Conservation (phyloP, 1,139 yeast species). For the Candida labiduridarum region DNA sequence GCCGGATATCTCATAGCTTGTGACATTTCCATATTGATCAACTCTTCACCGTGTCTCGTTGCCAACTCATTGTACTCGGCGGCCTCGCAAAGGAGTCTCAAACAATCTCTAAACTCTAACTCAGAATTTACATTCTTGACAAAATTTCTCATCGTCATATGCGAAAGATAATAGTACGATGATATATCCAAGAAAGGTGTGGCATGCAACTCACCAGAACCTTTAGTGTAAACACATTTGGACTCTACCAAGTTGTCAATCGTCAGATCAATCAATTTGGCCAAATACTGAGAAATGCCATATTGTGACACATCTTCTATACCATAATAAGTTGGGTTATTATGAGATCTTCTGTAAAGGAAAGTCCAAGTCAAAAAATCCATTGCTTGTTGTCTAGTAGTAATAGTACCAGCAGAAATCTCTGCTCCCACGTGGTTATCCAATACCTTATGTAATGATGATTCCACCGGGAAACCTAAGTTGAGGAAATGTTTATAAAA, state of each 20-base stretch:
- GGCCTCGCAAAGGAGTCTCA: constrained; percentile 75
- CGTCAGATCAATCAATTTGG: constrained; percentile 70
- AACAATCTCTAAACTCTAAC: constrained; percentile 67
- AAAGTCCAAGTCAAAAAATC: constrained; percentile 96
- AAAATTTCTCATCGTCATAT: constrained; percentile 77
- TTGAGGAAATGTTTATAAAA: constrained; percentile 94
- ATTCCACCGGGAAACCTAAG: constrained; percentile 97
- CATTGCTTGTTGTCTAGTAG: constrained; percentile 82
- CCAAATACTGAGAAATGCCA: constrained; percentile 72
- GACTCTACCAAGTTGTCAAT: constrained; percentile 71
- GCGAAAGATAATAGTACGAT: constrained; percentile 92
- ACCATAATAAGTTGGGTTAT: constrained; percentile 94
- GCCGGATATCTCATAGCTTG: constrained; percentile 78
- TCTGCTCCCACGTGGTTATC: constrained; percentile 98
- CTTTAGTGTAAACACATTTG: constrained; percentile 62
- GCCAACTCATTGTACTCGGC: constrained; percentile 91
- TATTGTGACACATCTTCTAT: constrained; percentile 69
- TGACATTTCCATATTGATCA: constrained; percentile 89
- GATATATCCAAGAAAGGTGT: constrained; percentile 87
- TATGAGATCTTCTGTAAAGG: constrained; percentile 88
- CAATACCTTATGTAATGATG: constrained; percentile 87
- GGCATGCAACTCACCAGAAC: constrained; percentile 55
- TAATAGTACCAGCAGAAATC: constrained; percentile 84
- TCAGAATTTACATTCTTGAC: constrained; percentile 51
- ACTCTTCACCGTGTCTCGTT: constrained; percentile 93